Percentiles rank a stretch among this genome's conserved stretches.
phyloP scores from a whole-genome alignment of 2,329 filamentous ascomycete genomes.

The Colletotrichum salicis region DNA sequence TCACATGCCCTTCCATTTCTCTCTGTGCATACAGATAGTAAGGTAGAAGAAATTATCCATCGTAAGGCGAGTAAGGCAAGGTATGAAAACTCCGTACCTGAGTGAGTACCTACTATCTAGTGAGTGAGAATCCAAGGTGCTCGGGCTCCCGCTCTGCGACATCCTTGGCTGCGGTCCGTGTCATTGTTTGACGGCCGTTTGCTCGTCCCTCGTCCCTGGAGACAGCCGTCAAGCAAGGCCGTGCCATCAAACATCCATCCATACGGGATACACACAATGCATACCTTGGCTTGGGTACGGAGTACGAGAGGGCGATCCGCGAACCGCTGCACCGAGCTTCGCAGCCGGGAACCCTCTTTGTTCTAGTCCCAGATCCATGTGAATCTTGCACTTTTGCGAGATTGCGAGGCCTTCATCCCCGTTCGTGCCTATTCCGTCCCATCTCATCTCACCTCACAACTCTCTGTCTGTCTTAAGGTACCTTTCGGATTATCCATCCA shows the following conservation, averaged over 20 bases:
- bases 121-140: not conserved
- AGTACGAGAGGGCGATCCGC: not conserved
- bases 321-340: constrained; percentile 18
- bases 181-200: constrained; percentile 29
- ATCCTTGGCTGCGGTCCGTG: constrained; percentile 25
- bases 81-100: too few species aligned
- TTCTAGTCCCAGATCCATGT: not conserved
- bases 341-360: not conserved
- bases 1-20: not conserved
- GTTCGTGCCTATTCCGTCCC: not conserved
- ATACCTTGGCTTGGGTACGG: too few species aligned
- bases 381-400: not conserved
- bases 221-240: constrained; percentile 9
- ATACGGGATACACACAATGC: too few species aligned
- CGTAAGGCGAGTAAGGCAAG: too few species aligned
- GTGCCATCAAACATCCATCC: not conserved
- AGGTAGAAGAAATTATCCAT: too few species aligned
- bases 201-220: constrained; percentile 8
- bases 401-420: not conserved
- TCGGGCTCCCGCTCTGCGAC: constrained; percentile 17
- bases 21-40: too few species aligned
- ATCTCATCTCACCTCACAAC: not conserved
- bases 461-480: too few species aligned
- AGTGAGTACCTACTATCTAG: too few species aligned
- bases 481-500: too few species aligned